A percentile compares a stretch with the other conserved stretches of the same genome.
Evolutionary conservation across 2,329 filamentous ascomycete genomes (phyloP).

Genomic region (Penicillium expansum): DNA sequence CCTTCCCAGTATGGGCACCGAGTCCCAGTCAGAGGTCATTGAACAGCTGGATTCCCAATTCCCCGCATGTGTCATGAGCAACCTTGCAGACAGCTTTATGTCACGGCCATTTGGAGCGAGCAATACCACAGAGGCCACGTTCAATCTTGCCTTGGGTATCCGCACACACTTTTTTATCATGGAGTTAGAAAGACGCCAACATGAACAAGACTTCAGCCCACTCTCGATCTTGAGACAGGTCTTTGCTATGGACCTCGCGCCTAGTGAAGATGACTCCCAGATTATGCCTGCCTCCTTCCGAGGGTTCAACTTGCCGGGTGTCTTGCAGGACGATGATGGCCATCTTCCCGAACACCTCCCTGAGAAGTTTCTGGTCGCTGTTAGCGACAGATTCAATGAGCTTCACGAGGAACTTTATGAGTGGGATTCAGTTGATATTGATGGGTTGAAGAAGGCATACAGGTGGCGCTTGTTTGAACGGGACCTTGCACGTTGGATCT

Average conservation of each 20-base stretch:
- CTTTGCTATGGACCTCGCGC: conserved; percentile 38
- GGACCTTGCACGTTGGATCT: conserved; percentile 47
- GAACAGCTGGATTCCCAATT: conserved; percentile 35
- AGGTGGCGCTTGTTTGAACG: conserved; percentile 52
- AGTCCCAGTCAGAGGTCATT: conserved; percentile 22
- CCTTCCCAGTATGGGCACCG: conserved; percentile 26
- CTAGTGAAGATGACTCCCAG: conserved; percentile 16
- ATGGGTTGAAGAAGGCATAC: conserved; percentile 46
- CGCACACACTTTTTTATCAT: conserved; percentile 55
- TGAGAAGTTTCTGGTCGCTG: conserved; percentile 30
- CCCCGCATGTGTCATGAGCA: conserved; percentile 36
- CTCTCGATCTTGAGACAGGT: conserved; percentile 38
- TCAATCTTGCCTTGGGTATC: conserved; percentile 52
- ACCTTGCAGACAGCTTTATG: conserved; percentile 20
- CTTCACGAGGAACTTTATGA: conserved; percentile 43
- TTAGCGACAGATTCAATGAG: conserved; percentile 39
- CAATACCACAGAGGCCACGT: conserved; percentile 41
- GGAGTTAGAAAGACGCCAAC: conserved; percentile 36
- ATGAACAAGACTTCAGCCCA: conserved; percentile 39
- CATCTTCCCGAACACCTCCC: conserved; percentile 40
- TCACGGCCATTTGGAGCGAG: conserved; percentile 37
- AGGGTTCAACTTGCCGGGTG: conserved; percentile 26
- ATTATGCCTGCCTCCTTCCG: conserved; percentile 20
- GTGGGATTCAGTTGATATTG: conserved; percentile 41
- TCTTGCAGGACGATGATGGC: conserved; percentile 40